Evolutionary conservation across 805 yeast genomes (phyloP).

Genomic region (Kodamaea hsintzibuensis): DNA sequence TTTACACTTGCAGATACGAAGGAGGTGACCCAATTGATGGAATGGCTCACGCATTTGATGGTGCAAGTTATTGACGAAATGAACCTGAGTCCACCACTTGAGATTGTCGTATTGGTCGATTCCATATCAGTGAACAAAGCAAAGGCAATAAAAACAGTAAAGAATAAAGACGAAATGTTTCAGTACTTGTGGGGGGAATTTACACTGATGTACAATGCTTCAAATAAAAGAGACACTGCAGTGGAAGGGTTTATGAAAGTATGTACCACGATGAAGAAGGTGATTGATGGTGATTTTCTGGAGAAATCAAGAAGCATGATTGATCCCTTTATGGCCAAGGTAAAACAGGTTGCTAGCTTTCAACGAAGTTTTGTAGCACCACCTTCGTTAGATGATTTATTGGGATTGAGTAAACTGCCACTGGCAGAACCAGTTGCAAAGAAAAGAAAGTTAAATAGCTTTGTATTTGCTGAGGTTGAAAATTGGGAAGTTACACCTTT

Average conservation of each 20-base stretch:
- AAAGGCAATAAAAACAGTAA: neutral
- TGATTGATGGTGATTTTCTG: neutral
- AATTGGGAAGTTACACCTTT: slow-evolving; percentile 59
- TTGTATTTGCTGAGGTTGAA: slow-evolving; percentile 31
- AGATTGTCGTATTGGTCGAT: neutral
- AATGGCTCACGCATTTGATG: slow-evolving; percentile 4
- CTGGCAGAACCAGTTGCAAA: slow-evolving; percentile 12
- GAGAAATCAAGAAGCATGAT: neutral
- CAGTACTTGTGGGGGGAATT: slow-evolving; percentile 3
- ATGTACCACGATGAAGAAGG: neutral
- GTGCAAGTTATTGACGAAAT: neutral
- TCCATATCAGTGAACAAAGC: neutral
- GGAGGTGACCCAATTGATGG: slow-evolving; percentile 5
- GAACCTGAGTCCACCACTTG: neutral
- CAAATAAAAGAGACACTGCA: neutral
- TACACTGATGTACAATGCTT: neutral
- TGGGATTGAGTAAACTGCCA: slow-evolving; percentile 20
- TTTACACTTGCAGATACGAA: neutral
- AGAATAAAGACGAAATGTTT: neutral
- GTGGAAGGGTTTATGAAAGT: slow-evolving; percentile 5
- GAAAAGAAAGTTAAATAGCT: slow-evolving; percentile 15
- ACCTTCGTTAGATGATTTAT: slow-evolving; percentile 24
- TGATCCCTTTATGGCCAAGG: slow-evolving; percentile 2
- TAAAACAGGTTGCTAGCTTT: slow-evolving; percentile 5
- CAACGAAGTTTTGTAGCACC: slow-evolving; percentile 12